Evolutionary conservation across 768 basidiomycete genomes (phyloP), one percentile per base, ranked within the genome.

Genomic region (Mycena rebaudengoi): DNA sequence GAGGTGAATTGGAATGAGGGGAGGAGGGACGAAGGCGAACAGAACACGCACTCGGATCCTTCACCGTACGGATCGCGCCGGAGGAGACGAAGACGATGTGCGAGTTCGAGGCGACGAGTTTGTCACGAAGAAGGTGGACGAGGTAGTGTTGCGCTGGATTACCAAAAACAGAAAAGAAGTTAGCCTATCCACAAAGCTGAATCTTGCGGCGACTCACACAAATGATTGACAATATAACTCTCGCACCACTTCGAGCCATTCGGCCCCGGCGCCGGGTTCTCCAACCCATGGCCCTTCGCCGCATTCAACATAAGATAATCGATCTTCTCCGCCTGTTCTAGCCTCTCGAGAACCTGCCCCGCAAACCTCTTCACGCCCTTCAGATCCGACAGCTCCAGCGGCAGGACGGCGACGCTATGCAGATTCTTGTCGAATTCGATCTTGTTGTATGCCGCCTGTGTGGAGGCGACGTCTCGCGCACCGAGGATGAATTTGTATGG

Each of bases 71-170:
- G 11, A 67, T 39, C 3, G 52, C 66, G 25, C 66, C 66, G 46
- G 55, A 59, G 11, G 65, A 66, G 20, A 67, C 66, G 23, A 67
- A 28, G 10, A 67, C 61, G 29, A 67, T 40, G 26, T 61, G 66
- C 8, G 66, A 16, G 13, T 23, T 18, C 16, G 66, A 62, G 3
- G 43, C 35, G 23, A 60, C 45, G 23, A 67, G 46, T 23, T 67
- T 67, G 13, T 28, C 55, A 25, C 61, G 66, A 18, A 67, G 45
- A 3, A 67, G 39, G 39, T 67, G 66, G 14, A 55, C 20, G 32
- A 67, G 60, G 29, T 67, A 67, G 52, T 67, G 66, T 12, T 67
- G 61, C 23, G 66, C 55, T 64, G 26, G 7, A 53, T 18, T n/a
- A n/a, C n/a, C n/a, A n/a, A n/a, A n/a, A n/a, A n/a, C n/a, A n/a